phyloP scores from a whole-genome alignment of 306 rosid species.

The Corylus avellana region DNA sequence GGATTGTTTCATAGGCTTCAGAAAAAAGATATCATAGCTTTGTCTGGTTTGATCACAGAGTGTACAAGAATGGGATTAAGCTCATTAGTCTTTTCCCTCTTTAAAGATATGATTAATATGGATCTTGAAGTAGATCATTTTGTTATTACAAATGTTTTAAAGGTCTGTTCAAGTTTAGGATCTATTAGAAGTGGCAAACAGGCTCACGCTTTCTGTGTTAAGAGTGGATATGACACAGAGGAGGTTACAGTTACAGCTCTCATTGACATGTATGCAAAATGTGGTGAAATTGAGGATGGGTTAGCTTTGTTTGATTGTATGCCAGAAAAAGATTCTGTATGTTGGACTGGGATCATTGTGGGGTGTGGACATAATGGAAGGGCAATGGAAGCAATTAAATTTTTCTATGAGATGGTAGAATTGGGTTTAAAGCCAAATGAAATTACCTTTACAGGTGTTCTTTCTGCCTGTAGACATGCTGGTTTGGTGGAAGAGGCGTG shows the following conservation, averaged over 20 bases:
- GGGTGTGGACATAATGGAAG: conserved; percentile 94
- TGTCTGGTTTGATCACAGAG: conserved; percentile 82
- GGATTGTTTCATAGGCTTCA: conserved; percentile 64
- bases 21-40: conserved; percentile 65
- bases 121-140: conserved; percentile 64
- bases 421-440: conserved; percentile 67
- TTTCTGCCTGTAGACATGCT: conserved; percentile 83
- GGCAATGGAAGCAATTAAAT: conserved; percentile 57
- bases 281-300: conserved; percentile 79
- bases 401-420: conserved; percentile 61
- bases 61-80: conserved; percentile 64
- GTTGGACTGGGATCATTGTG: conserved; percentile 92
- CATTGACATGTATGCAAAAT: conserved; percentile 77
- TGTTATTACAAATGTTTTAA: conserved; percentile 63
- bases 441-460: conserved; percentile 74
- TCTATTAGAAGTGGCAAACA: conserved; percentile 76
- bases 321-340: conserved; percentile 55
- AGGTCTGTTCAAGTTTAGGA: conserved; percentile 66
- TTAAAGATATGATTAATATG: conserved; percentile 56
- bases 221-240: conserved; percentile 73
- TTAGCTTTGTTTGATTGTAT: conserved; percentile 53
- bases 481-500: conserved; percentile 74
- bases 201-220: conserved; percentile 66
- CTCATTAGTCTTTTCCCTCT: conserved; percentile 54
- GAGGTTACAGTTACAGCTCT: conserved; percentile 67